Evolutionary conservation across 495 filamentous ascomycete genomes (phyloP), one percentile per base, ranked within the genome.

Genomic region (Xylaria flabelliformis): DNA sequence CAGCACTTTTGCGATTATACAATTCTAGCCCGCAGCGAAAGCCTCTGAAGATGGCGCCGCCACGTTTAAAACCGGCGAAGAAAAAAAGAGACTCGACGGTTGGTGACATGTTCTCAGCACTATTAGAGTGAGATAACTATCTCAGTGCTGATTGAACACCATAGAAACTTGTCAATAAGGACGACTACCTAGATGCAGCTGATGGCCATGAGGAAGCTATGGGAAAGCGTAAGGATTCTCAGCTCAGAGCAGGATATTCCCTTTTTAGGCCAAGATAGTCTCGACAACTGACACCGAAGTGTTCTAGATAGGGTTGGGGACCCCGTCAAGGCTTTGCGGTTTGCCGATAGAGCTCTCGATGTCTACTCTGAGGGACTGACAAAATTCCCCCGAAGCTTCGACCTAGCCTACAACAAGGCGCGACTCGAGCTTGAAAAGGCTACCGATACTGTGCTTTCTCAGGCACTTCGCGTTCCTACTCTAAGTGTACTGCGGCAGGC

Each of bases 341-440:
- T 92, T 77, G 92, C 90, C 74, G 82, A 88, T 76, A 84, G 89
- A 63, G 91, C 91, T 36, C 85, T 92, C 66, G 84, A 88, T 41
- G 84, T 84, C 42, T 93, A 93, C 71, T 85, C 87, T 59, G 83
- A 85, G 26, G 91, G 90, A 9, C 77, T 92, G 12, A 77, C 81
- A 29, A 85, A 80, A 64, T 88, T 88, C 76, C 90, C 90, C 5
- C 74, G 73, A 32, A 86, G 84, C n/a, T 89, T 92, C 79, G 91
- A 93, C 79, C 78, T 93, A 44, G 90, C 90, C 10, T 93, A 93
- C 74, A 93, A 93, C 76, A 92, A 91, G 89, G 90, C 90, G 29
- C 84, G 88, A 70, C 83, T 91, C 24, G 87, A 92, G 79, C 88
- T 91, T 72, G 86, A 90, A 75, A 87, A 91, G 72, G 87, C 88